A percentile compares a stretch with the other conserved stretches of the same genome.
phyloP scores from a whole-genome alignment of 2,329 filamentous ascomycete species.

The Claviceps maximensis region DNA sequence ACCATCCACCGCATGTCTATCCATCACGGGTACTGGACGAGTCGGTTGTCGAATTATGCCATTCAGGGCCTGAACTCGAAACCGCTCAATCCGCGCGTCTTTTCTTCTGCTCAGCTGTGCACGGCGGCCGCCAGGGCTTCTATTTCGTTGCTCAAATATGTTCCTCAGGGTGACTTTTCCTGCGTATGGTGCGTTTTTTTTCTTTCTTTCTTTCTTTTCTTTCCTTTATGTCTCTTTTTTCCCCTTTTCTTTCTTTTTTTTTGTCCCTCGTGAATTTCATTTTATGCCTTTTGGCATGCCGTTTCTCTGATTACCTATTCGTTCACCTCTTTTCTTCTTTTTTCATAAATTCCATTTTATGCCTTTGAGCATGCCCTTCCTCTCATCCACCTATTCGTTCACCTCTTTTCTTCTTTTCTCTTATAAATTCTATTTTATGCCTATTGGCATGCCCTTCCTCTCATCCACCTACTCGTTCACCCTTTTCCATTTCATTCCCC shows the following conservation, averaged over 20 bases:
- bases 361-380: too few species aligned
- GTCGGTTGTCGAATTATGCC: constrained; percentile 82
- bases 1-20: constrained; percentile 98
- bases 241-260: background rate
- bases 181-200: constrained; percentile 69
- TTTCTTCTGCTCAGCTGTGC: constrained; percentile 83
- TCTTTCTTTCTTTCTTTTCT: background rate
- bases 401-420: too few species aligned
- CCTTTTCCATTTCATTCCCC: too few species aligned
- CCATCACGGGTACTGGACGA: constrained; percentile 97
- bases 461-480: too few species aligned
- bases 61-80: constrained; percentile 86
- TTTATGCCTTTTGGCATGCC: too few species aligned
- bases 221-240: background rate
- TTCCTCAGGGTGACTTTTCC: constrained; percentile 85
- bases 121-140: constrained; percentile 86
- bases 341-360: too few species aligned
- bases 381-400: too few species aligned
- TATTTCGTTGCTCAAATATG: constrained; percentile 88
- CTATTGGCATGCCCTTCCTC: too few species aligned
- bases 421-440: too few species aligned
- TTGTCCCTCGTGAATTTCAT: too few species aligned
- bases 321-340: too few species aligned
- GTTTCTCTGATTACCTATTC: too few species aligned
- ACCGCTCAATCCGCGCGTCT: constrained; percentile 85